Evolutionary conservation across 345 rosid species (phyloP), one percentile per base, ranked within the genome.

Genomic region (Eucalyptus marginata): DNA sequence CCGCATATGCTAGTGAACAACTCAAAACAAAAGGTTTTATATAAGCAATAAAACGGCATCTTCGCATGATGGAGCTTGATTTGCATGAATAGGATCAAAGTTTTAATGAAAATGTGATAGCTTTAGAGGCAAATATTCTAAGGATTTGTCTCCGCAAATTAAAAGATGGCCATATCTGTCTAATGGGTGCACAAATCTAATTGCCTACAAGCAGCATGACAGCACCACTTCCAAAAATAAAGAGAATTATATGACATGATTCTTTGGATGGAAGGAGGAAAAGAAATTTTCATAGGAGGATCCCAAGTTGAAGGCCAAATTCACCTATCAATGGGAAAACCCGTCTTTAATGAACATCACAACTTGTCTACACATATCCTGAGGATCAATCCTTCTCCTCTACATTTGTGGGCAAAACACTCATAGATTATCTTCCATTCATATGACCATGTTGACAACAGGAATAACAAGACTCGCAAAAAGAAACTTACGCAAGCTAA

Each of bases 371-470:
- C 80, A 68, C 25, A 5, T 33, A 16, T n/a, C 80, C 80, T 17
- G 1, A 6, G 83, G 47, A 76, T 20, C 81, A 36, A 76, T 76
- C 47, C 83, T 76, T 76, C 83, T 33, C 27, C 81, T 71, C 47
- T 0, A 4, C 13, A 1, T 76, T 11, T 17, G 47, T 68, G 27
- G 47, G 27, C 3, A 76, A 76, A 76, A 0, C 47, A 22, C 8
- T 36, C 5, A 76, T 36, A 20, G 8, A 20, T 3, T 76, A 36
- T 40, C 0, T 40, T 76, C 0, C 27, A 40, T 9, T 20, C 15
- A 20, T 76, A 40, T 76, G 14, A 76, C 47, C 83, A 40, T 1
- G 83, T 76, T 76, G 83, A 40, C 83, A 40, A 76, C 0, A 40
- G 29, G 0, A 20, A 6, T 20, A 76, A 0, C 83, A 20, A 36